Evolutionary conservation across 1,284 basidiomycete species (phyloP).

Genomic region (Ustilago crameri): DNA sequence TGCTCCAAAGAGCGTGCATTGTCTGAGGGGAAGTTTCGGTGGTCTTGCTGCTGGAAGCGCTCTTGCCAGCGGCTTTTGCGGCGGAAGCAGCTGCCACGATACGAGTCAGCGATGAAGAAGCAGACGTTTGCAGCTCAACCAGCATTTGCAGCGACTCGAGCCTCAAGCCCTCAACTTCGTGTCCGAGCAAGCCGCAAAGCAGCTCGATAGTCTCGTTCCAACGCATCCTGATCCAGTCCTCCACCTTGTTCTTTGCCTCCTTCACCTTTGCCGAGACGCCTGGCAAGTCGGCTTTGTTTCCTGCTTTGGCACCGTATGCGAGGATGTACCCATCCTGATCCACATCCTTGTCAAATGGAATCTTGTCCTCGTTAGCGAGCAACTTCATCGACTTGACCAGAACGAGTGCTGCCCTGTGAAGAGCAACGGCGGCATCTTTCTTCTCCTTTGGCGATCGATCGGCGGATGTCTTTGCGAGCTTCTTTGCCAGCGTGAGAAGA

Average conservation of each 20-base stretch:
- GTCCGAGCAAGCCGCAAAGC: conserved; percentile 48
- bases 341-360: conserved; percentile 41
- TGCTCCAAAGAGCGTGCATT: conserved; percentile 35
- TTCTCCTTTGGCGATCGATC: conserved; percentile 23
- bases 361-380: conserved; percentile 43
- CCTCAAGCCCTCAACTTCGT: conserved; percentile 38
- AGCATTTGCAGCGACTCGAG: conserved; percentile 38
- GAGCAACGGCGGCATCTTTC: conserved; percentile 30
- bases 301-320: conserved; percentile 24
- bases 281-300: conserved; percentile 6
- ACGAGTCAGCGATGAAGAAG: conserved; percentile 35
- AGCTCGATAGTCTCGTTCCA: conserved; percentile 59
- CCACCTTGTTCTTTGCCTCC: conserved; percentile 46
- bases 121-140: conserved; percentile 41
- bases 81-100: conserved; percentile 14
- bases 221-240: conserved; percentile 57
- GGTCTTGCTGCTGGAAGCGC: conserved; percentile 12
- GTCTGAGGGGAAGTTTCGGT: conserved; percentile 1
- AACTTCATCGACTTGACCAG: conserved; percentile 40
- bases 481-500: conserved; percentile 45
- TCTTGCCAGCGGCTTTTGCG: conserved; percentile 7
- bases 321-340: conserved; percentile 43
- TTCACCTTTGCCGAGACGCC: conserved; percentile 9
- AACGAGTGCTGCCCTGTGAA: conserved; percentile 32
- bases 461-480: conserved; percentile 16